Percentiles rank a stretch among this genome's conserved stretches.
Conservation (phyloP, 1,284 basidiomycete species). For the Stygiomarasmius scandens region DNA sequence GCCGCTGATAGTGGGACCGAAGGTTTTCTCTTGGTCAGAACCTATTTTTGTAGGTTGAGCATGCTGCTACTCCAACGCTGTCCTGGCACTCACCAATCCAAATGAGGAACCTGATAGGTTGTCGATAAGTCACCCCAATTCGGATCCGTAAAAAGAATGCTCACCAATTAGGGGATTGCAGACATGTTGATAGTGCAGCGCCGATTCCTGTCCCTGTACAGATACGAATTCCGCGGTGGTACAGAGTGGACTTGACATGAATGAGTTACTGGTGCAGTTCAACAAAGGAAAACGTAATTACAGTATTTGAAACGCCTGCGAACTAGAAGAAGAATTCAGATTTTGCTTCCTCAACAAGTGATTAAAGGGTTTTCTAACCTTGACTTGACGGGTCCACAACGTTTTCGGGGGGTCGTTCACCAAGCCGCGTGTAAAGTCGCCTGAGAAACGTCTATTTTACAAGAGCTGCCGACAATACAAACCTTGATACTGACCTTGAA, state of each 20-base stretch:
- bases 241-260: slow-evolving; percentile 55
- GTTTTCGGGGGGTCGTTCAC: slow-evolving; percentile 68
- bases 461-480: not conserved
- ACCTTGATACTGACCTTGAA: slow-evolving; percentile 52
- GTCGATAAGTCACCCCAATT: slow-evolving; percentile 13
- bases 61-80: slow-evolving; percentile 10
- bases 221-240: slow-evolving; percentile 74
- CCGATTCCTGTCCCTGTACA: slow-evolving; percentile 81
- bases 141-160: slow-evolving; percentile 26
- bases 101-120: slow-evolving; percentile 61
- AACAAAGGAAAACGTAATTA: not conserved
- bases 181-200: slow-evolving; percentile 72
- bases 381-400: slow-evolving; percentile 74
- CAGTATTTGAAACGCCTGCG: slow-evolving; percentile 75
- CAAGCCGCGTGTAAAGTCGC: slow-evolving; percentile 72
- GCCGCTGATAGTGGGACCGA: slow-evolving; percentile 72
- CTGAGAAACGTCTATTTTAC: slow-evolving; percentile 30
- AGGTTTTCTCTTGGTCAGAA: slow-evolving; percentile 77
- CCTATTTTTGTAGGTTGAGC: slow-evolving; percentile 38
- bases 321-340: slow-evolving; percentile 43
- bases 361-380: slow-evolving; percentile 42
- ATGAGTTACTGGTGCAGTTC: not conserved
- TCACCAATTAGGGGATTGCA: slow-evolving; percentile 71
- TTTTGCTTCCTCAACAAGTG: not conserved
- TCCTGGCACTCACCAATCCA: slow-evolving; percentile 63